Evolutionary conservation across 257 asterid genomes (phyloP).

Genomic region (Solanum clarkiae): DNA sequence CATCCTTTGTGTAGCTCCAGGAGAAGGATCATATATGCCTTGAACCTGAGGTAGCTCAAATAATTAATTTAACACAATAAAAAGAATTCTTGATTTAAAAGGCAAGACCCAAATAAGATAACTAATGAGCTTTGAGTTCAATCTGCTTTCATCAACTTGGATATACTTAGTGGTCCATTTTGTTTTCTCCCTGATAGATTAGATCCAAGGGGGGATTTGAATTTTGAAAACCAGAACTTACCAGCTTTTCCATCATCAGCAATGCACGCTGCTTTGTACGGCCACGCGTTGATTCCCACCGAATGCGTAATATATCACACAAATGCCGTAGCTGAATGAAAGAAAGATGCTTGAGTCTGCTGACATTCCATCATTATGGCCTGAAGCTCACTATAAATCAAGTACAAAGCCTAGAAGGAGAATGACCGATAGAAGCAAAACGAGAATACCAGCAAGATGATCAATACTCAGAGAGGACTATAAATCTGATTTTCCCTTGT

Average conservation of each 20-base stretch:
- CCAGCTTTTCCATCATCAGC: constrained; percentile 80
- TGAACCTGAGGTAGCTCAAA: constrained; percentile 39
- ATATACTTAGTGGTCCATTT: not conserved
- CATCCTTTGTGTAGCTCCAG: constrained; percentile 53
- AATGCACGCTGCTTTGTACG: constrained; percentile 92
- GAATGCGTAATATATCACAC: constrained; percentile 60
- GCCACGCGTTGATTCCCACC: constrained; percentile 88
- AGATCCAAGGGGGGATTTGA: not conserved
- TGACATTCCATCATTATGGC: not conserved
- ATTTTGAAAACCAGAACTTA: constrained; percentile 1
- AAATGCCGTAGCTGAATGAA: constrained; percentile 39
- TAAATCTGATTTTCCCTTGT: not conserved
- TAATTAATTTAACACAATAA: not conserved
- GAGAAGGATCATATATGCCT: constrained; percentile 33
- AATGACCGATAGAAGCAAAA: not conserved
- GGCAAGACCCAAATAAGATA: not conserved
- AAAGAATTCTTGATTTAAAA: not conserved
- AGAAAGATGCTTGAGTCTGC: not conserved
- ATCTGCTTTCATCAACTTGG: not conserved
- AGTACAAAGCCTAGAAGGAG: not conserved
- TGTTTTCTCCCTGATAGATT: not conserved
- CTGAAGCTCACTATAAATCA: not conserved
- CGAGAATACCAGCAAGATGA: not conserved
- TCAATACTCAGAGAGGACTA: not conserved
- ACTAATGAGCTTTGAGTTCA: not conserved